Evolutionary conservation across 2,329 filamentous ascomycete genomes (phyloP), one percentile per base, ranked within the genome.

Genomic region (Pseudogymnoascus sp.): DNA sequence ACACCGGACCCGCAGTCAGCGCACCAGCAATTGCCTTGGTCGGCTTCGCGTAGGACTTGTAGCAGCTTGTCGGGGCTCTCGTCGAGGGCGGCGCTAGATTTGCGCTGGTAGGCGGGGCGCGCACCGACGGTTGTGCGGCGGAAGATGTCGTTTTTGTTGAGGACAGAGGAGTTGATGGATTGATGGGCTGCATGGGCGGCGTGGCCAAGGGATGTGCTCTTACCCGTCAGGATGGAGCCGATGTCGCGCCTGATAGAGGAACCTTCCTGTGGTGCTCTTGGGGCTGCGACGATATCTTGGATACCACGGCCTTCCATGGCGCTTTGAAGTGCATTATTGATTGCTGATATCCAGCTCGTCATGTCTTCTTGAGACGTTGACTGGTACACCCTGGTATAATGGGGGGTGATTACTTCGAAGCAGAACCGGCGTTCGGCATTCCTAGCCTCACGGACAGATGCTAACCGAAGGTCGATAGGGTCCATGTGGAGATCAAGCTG

Each of bases 331-430:
- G 95, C 96, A 72, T 97, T 99, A 76, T 99, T 99, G 78, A 99
- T 96, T 19, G 95, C 89, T 21, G 85, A 82, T 69, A 99, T 99
- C 95, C 95, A 99, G 69, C 87, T 93, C 72, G 88, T 92, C 91
- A 99, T 96, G 71, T 99, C 95, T 40, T 99, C 95, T 76, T 97
- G 95, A 0, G 93, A 96, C 1, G 93, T 97, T 42, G 93, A 95
- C 77, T 99, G 95, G 75, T 97, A 99, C 15, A 97, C 93, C 63
- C 95, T 87, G 70, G 96, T 97, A 75, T 88, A 97, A 60, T 95
- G 90, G 7, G 96, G 96, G 0, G 95, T 99, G 65, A 99, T 97
- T 61, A 99, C 91, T 76, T 99, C 95, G 70, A 99, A 99, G 76
- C 93, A 97, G 75, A 99, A 99, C 4, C 95, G 86, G 26, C 95